Conservation (phyloP, 2,329 filamentous ascomycete species). For the Dactylellina cionopaga region DNA sequence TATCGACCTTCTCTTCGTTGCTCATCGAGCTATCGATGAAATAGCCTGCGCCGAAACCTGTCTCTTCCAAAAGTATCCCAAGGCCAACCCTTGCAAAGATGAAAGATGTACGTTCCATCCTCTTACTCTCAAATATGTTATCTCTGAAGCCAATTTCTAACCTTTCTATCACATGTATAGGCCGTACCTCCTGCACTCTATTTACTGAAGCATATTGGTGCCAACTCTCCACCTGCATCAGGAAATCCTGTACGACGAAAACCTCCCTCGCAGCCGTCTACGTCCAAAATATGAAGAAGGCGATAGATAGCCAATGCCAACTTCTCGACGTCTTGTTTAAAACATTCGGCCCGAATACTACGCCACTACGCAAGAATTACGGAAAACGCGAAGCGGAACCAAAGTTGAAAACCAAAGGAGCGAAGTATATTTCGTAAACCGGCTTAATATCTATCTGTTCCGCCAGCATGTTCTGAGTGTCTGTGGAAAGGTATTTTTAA, state of each 20-base stretch:
- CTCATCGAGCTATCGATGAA: constrained; percentile 29
- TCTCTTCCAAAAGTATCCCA: constrained; percentile 9
- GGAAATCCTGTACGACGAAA: not conserved
- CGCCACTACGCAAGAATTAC: not conserved
- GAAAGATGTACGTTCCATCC: constrained; percentile 10
- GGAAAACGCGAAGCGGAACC: not conserved
- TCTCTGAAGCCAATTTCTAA: not conserved
- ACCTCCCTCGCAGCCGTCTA: constrained; percentile 1
- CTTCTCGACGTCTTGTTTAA: constrained; percentile 1
- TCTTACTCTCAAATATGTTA: not conserved
- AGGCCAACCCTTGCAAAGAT: constrained; percentile 22
- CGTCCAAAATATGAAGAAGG: constrained; percentile 14
- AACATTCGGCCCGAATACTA: not conserved
- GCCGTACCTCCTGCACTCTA: constrained; percentile 20
- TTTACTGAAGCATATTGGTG: constrained; percentile 31
- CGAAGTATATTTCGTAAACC: too few species aligned
- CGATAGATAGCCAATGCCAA: constrained; percentile 4
- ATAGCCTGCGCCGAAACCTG: constrained; percentile 17
- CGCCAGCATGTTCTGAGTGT: too few species aligned
- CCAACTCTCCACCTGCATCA: constrained; percentile 17
- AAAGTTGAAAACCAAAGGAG: too few species aligned
- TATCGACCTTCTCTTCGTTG: constrained; percentile 23
- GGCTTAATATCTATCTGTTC: too few species aligned
- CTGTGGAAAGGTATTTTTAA: too few species aligned
- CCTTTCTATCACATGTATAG: not conserved